phyloP scores from a whole-genome alignment of 2,329 filamentous ascomycete genomes.

The Bipolaris oryzae region DNA sequence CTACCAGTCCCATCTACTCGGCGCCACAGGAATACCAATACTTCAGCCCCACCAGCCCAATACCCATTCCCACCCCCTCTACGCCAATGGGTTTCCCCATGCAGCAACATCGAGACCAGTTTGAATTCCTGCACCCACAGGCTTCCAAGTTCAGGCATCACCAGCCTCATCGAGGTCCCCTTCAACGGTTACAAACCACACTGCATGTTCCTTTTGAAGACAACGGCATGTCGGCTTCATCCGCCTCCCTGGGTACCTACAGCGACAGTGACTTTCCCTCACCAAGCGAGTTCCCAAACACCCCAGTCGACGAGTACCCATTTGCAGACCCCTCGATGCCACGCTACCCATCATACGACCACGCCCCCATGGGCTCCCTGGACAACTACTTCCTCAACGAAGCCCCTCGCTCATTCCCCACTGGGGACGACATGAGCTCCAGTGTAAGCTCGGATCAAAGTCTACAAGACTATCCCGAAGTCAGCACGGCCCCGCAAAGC shows the following conservation, averaged over 20 bases:
- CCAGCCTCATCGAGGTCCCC: slow-evolving; percentile 47
- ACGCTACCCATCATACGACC: slow-evolving; percentile 44
- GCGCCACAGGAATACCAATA: slow-evolving; percentile 47
- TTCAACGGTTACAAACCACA: slow-evolving; percentile 53
- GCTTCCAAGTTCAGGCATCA: slow-evolving; percentile 47
- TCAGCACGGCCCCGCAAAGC: slow-evolving; percentile 42
- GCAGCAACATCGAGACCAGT: slow-evolving; percentile 48
- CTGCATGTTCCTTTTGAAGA: slow-evolving; percentile 51
- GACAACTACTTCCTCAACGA: slow-evolving; percentile 46
- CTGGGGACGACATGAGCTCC: slow-evolving; percentile 52
- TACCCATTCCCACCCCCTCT: slow-evolving; percentile 48
- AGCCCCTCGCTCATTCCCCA: slow-evolving; percentile 44
- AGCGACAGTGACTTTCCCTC: slow-evolving; percentile 57
- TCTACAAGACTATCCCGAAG: slow-evolving; percentile 52
- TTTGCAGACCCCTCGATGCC: slow-evolving; percentile 50
- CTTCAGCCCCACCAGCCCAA: slow-evolving; percentile 47
- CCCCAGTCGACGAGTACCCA: slow-evolving; percentile 53
- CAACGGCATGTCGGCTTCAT: slow-evolving; percentile 52
- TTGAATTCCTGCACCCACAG: slow-evolving; percentile 44
- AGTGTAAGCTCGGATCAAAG: slow-evolving; percentile 56
- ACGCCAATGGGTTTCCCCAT: slow-evolving; percentile 48
- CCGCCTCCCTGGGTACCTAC: slow-evolving; percentile 55
- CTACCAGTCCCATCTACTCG: slow-evolving; percentile 46
- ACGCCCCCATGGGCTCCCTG: slow-evolving; percentile 46
- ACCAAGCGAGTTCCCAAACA: slow-evolving; percentile 55